Conservation (phyloP, 371 early-diverging fungal genomes). For the Mortierella sp. region DNA sequence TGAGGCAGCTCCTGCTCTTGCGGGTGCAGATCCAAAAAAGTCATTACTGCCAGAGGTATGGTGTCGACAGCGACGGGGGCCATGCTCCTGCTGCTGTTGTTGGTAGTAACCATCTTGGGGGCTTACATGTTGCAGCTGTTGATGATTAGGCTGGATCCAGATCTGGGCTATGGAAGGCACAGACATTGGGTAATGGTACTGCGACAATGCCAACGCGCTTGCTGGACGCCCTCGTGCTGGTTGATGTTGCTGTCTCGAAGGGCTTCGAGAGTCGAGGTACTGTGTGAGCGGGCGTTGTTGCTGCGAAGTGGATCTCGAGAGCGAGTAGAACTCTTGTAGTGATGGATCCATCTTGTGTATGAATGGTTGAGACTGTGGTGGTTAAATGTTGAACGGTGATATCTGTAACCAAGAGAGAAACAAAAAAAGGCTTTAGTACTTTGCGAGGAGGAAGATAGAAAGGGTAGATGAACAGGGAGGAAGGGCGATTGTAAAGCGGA, state of each 20-base stretch:
- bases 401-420: neutral
- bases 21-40: neutral
- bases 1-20: neutral
- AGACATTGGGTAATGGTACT: constrained; percentile 25
- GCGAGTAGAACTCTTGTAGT: constrained; percentile 47
- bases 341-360: constrained; percentile 33
- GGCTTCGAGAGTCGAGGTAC: constrained; percentile 11
- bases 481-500: neutral
- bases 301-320: constrained; percentile 38
- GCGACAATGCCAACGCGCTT: constrained; percentile 22
- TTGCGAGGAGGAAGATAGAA: neutral
- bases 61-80: constrained; percentile 17
- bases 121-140: neutral
- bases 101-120: neutral
- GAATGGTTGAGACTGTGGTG: neutral
- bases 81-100: neutral
- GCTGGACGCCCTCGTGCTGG: constrained; percentile 2
- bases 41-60: constrained; percentile 18
- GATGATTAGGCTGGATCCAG: constrained; percentile 19
- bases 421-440: too few species aligned
- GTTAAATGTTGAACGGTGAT: neutral
- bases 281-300: constrained; percentile 27
- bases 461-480: too few species aligned
- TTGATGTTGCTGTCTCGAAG: constrained; percentile 18
- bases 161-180: constrained; percentile 38